Base-by-base conservation (phyloP, 805 yeast species). In the Metschnikowia similis region DNA sequence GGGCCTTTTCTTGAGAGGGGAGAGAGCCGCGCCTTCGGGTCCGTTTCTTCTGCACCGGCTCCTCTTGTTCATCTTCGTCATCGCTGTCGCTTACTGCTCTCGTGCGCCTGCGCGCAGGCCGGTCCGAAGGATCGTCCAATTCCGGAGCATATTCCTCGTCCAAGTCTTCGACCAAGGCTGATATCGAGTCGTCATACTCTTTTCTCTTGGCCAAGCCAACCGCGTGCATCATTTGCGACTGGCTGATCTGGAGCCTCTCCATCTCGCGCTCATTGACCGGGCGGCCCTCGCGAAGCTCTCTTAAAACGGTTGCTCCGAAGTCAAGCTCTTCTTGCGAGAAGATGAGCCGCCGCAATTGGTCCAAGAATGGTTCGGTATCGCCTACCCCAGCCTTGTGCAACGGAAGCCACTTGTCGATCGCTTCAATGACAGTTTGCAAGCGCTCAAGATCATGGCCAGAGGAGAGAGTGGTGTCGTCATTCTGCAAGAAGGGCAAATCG, bases 341-440 rank as follows among this genome's bases (percentile, higher is more conserved):
- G 6, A 49, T 32, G 26, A 45, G 45, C 8, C 42, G 43, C 14
- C 48, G 53, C n/a, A 52, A 39, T 38, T 57, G 61, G 41, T 57
- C 61, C 43, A 57, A 53, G 42, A 57, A 57, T 6, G 59, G 61
- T 37, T 57, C 61, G 21, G 54, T 51, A 35, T 57, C 61, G 3
- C 61, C 61, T 7, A 55, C 53, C 10, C 55, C 57, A 5, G 37
- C 49, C 6, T 41, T 49, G 27, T 57, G 61, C 21, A 48, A 46
- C 14, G 41, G 63, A 36, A 73, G 56, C 70, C 79, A 81, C 52
- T 71, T 76, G 43, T 69, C 65, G 11, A 83, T 62, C 30, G 69
- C 60, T 6, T 66, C 71, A 13, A 66, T 51, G 6, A 66, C 67
- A 10, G 67, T 69, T 9, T 60, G 60, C 14, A 83, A 53, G 6